These are phyloP conservation scores for Colletotrichum neosansevieriae DNA, from an alignment of 2,329 filamentous ascomycete genomes.

Conservation along the genomic window DNA sequence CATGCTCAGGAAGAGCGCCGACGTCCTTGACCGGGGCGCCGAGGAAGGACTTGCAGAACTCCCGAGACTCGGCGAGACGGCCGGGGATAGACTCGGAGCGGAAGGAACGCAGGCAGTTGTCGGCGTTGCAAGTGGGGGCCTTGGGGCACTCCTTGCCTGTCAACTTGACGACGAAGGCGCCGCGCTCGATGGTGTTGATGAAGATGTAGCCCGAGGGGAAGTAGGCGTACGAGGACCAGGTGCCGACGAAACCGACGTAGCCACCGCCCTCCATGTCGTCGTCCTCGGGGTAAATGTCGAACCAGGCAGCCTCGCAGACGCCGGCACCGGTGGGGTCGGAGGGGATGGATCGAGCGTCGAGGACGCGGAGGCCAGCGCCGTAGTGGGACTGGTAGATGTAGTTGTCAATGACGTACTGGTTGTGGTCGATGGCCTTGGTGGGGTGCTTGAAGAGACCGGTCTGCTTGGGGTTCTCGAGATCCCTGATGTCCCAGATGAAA, in stretches of 20 bases:
- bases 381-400: slow-evolving; percentile 64
- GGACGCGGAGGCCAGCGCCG: slow-evolving; percentile 59
- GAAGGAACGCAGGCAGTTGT: slow-evolving; percentile 54
- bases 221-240: slow-evolving; percentile 62
- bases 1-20: slow-evolving; percentile 41
- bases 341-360: slow-evolving; percentile 52
- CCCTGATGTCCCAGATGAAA: slow-evolving; percentile 63
- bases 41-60: slow-evolving; percentile 48
- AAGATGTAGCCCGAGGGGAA: slow-evolving; percentile 63
- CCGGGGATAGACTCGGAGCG: slow-evolving; percentile 49
- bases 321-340: slow-evolving; percentile 57
- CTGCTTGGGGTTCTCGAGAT: slow-evolving; percentile 56
- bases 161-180: slow-evolving; percentile 61
- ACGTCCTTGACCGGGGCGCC: slow-evolving; percentile 40
- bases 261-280: slow-evolving; percentile 55
- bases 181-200: slow-evolving; percentile 65
- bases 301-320: slow-evolving; percentile 62
- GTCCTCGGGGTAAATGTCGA: slow-evolving; percentile 65
- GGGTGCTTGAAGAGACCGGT: slow-evolving; percentile 57
- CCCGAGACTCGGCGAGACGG: slow-evolving; percentile 48
- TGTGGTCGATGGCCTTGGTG: slow-evolving; percentile 59
- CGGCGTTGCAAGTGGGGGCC: slow-evolving; percentile 47
- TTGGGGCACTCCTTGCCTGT: slow-evolving; percentile 40
- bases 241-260: slow-evolving; percentile 54
- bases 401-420: slow-evolving; percentile 60